Evolutionary conservation across 1,284 basidiomycete species (phyloP), one percentile per base, ranked within the genome.

Genomic region (Malassezia caprae): DNA sequence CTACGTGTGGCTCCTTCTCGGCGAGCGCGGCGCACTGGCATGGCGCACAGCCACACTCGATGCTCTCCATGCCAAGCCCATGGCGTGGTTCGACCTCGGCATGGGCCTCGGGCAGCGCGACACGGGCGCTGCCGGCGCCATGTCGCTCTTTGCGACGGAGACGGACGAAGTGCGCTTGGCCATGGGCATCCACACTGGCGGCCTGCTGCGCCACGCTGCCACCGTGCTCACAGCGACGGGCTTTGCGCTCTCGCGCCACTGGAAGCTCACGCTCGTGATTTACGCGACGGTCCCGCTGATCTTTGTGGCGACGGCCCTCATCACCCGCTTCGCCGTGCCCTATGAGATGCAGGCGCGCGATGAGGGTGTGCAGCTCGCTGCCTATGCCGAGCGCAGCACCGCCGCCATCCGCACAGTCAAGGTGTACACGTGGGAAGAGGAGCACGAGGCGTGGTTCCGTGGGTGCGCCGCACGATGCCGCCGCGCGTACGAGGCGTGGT

Each of bases 61-160:
- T 0, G 81, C 83, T 3, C 82, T 96, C 19, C 80, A 82, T 4
- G 73, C 69, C 35, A 87, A 86, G 70, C 82, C 84, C 17, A 84
- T 94, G 81, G 79, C 48, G n/a, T 75, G 73, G 73, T 75, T 63
- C 55, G 73, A 61, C 49, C 39, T 63, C 46, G 28, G 48, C 34
- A 53, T 51, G 47, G 48, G 57, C 28, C 17, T 48, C 11, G 31
- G 35, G 17, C 42, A 31, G 26, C 30, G 17, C 6, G 48, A 82
- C 39, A 79, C 79, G 37, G 88, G 89, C 57, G 88, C 90, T 45
- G 91, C 87, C 55, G 91, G 91, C 17, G 78, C 96, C 41, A 94
- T 96, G 90, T 84, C 88, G 49, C 88, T 90, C 72, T 96, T 96
- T 73, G 82, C 86, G 68, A 94, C 90, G 64, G 90, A 96, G 76